Base-by-base conservation (phyloP, 1,139 yeast genomes). In the Zygoascus meyerae region DNA sequence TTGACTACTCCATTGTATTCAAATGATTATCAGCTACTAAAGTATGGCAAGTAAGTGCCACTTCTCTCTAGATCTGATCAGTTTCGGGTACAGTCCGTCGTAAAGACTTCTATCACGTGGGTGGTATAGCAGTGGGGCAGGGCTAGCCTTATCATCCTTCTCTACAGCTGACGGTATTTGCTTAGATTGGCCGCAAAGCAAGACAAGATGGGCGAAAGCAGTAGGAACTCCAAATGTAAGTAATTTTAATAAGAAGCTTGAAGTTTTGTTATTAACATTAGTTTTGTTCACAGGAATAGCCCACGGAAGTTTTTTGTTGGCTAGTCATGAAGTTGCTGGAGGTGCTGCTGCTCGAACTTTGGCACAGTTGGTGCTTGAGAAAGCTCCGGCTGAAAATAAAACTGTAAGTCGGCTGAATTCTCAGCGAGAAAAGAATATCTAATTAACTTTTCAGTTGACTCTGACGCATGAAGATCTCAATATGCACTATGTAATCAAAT, bases 401-500 rank as follows among this genome's bases (percentile, higher is more conserved):
- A 60, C 62, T 49, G 56, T 55, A 45, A 34, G 53, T 36, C 26
- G n/a, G n/a, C n/a, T n/a, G n/a, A n/a, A n/a, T n/a, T n/a, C n/a
- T n/a, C n/a, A n/a, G n/a, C n/a, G n/a, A n/a, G n/a, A n/a, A n/a
- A n/a, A n/a, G n/a, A n/a, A n/a, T n/a, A n/a, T 26, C 9, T 15
- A 34, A 12, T 29, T 40, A 15, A 33, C 30, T 33, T 37, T 17
- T 7, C 41, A 60, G 59, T 56, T 59, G 52, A 63, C 65, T 28
- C 62, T 58, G 51, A 52, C 63, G 34, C 66, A 67, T 48, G 66
- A 64, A 42, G 58, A 59, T 37, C 53, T 60, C 44, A 56, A 62
- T 15, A 63, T 64, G 16, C 70, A 67, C 50, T 64, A 63, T 52
- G 55, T 66, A n/a, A 60, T 67, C 18, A 52, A 58, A 8, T 52